Evolutionary conservation across 23 red algal genomes (phyloP).

Genomic region (Gracilaria domingensis): DNA sequence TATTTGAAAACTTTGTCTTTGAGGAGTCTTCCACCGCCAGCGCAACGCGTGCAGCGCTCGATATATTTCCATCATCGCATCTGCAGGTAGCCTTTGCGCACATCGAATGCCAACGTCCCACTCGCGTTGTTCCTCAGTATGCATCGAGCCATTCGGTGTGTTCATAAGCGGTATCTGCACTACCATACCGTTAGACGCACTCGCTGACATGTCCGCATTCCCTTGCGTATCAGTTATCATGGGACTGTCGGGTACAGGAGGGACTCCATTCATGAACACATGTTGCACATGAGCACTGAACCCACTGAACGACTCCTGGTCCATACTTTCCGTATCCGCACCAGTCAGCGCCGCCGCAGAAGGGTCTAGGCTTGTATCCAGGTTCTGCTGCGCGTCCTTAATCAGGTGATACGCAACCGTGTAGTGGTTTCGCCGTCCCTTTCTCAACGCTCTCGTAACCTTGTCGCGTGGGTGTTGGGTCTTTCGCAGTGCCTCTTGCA

Average conservation of each 20-base stretch:
- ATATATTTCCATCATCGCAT: slow-evolving; percentile 93
- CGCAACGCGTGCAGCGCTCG: slow-evolving; percentile 77
- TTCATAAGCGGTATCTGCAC: slow-evolving; percentile 40
- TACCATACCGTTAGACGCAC: slow-evolving; percentile 8
- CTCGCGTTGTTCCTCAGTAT: slow-evolving; percentile 28
- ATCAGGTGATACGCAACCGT: slow-evolving; percentile 92
- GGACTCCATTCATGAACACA: not conserved
- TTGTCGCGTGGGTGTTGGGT: slow-evolving; percentile 83
- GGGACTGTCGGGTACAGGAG: not conserved
- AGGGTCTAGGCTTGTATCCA: slow-evolving; percentile 79
- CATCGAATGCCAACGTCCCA: slow-evolving; percentile 72
- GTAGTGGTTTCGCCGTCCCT: slow-evolving; percentile 86
- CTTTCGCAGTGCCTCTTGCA: slow-evolving; percentile 62
- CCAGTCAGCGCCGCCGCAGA: not conserved
- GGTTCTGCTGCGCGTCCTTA: slow-evolving; percentile 78
- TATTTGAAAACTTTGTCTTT: slow-evolving; percentile 79
- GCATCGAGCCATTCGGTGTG: slow-evolving; percentile 13
- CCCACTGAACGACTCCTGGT: slow-evolving; percentile 4
- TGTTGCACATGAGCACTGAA: slow-evolving; percentile 3
- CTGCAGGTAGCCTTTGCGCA: slow-evolving; percentile 61
- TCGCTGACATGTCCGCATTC: not conserved
- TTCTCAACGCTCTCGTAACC: slow-evolving; percentile 67
- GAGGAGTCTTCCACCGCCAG: slow-evolving; percentile 93
- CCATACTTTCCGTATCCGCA: not conserved
- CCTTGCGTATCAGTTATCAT: slow-evolving; percentile 45